Evolutionary conservation across 2,329 filamentous ascomycete species (phyloP).

Genomic region (Penicillium italicum): DNA sequence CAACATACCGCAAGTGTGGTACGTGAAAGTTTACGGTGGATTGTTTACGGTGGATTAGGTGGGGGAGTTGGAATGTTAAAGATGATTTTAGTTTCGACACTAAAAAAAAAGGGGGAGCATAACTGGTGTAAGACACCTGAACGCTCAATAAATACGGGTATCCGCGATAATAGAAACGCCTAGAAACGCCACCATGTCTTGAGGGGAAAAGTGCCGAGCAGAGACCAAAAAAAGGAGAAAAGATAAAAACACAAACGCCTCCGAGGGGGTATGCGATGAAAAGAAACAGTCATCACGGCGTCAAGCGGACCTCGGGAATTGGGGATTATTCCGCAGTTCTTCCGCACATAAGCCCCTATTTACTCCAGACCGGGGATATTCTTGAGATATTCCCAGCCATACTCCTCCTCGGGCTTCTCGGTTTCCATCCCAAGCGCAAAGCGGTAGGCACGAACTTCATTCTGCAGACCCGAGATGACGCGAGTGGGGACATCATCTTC

Average conservation of each 20-base stretch:
- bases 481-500: constrained; percentile 46
- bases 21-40: too few relatives aligned
- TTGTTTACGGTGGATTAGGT: background rate
- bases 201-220: background rate
- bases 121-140: background rate
- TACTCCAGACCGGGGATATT: constrained; percentile 38
- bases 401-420: constrained; percentile 49
- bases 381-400: constrained; percentile 48
- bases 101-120: background rate
- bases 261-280: constrained; percentile 3
- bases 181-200: background rate
- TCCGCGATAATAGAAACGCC: constrained; percentile 7
- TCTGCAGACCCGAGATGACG: constrained; percentile 47
- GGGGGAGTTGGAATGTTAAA: background rate
- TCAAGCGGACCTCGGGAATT: constrained; percentile 6
- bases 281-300: constrained; percentile 14
- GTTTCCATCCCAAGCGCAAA: constrained; percentile 48
- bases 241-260: constrained; percentile 3
- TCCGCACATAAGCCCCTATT: constrained; percentile 10
- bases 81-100: background rate
- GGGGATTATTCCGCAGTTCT: constrained; percentile 15
- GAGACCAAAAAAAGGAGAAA: background rate
- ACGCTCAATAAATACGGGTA: constrained; percentile 9
- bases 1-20: too few relatives aligned
- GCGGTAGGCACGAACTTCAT: constrained; percentile 48